Conservation (phyloP, 2,329 filamentous ascomycete genomes). For the Monosporascus ibericus region DNA sequence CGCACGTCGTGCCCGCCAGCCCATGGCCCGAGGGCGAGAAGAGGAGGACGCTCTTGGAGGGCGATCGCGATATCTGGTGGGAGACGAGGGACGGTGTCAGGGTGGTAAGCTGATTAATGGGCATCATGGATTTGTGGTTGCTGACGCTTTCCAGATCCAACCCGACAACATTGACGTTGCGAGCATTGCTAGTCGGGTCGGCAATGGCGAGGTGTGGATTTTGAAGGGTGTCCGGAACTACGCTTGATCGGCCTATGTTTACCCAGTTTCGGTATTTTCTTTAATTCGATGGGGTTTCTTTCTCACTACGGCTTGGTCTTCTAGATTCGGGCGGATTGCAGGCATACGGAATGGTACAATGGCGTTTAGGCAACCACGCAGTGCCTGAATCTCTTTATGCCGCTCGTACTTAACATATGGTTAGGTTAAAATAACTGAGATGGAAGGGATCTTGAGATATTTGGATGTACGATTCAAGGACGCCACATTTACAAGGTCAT, state of each 20-base stretch:
- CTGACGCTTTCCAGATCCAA: constrained; percentile 52
- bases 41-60: constrained; percentile 60
- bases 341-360: no score
- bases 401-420: no score
- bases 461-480: no score
- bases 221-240: constrained; percentile 48
- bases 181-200: constrained; percentile 65
- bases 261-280: no score
- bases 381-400: no score
- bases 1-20: constrained; percentile 68
- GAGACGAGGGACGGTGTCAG: constrained; percentile 62
- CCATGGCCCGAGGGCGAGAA: constrained; percentile 69
- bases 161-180: constrained; percentile 75
- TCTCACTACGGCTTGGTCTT: no score
- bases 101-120: constrained; percentile 43
- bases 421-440: no score
- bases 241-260: constrained; percentile 10
- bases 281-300: no score
- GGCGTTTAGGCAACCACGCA: no score
- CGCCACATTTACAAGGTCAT: no score
- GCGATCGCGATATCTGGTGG: constrained; percentile 71
- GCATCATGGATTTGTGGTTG: constrained; percentile 4
- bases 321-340: no score
- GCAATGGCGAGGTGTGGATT: constrained; percentile 87
- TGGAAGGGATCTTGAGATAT: no score